phyloP scores from a whole-genome alignment of 768 basidiomycete genomes.

The Pholiota microspora region DNA sequence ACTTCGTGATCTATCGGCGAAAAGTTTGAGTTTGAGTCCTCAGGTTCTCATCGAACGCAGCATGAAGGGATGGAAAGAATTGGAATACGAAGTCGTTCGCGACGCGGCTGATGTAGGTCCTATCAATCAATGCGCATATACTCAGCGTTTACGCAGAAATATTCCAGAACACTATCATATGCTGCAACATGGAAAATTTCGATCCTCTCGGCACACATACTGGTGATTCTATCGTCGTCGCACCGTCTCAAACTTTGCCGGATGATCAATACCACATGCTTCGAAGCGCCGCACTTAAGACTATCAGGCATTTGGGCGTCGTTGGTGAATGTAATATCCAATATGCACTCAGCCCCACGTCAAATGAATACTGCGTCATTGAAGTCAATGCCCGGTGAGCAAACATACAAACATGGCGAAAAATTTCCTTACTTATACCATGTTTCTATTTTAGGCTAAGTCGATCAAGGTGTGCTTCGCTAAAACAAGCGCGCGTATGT shows the following conservation, averaged over 20 bases:
- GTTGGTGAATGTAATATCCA: constrained; percentile 97
- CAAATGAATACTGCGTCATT: constrained; percentile 95
- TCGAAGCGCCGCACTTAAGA: constrained; percentile 95
- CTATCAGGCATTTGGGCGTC: constrained; percentile 87
- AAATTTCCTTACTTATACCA: neutral
- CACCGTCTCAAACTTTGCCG: constrained; percentile 95
- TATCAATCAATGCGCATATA: neutral
- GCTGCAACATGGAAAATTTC: constrained; percentile 99
- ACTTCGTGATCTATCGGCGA: constrained; percentile 90
- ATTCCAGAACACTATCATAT: constrained; percentile 93
- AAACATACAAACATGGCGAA: constrained; percentile 5
- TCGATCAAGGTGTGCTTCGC: constrained; percentile 65
- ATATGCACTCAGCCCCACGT: constrained; percentile 93
- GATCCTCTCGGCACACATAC: constrained; percentile 99
- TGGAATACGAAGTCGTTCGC: constrained; percentile 98
- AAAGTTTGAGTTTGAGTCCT: constrained; percentile 85
- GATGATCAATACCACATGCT: constrained; percentile 99
- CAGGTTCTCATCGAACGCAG: constrained; percentile 97
- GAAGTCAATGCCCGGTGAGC: constrained; percentile 91
- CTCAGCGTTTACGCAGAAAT: constrained; percentile 12
- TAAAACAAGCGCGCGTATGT: neutral
- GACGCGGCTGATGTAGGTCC: constrained; percentile 90
- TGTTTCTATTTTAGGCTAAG: constrained; percentile 45
- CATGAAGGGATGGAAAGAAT: constrained; percentile 99
- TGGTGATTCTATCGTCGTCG: constrained; percentile 98